A percentile compares a stretch with the other conserved stretches of the same genome.
Conservation (phyloP, 2,329 filamentous ascomycete species). For the Aspergillus pseudoterreus region DNA sequence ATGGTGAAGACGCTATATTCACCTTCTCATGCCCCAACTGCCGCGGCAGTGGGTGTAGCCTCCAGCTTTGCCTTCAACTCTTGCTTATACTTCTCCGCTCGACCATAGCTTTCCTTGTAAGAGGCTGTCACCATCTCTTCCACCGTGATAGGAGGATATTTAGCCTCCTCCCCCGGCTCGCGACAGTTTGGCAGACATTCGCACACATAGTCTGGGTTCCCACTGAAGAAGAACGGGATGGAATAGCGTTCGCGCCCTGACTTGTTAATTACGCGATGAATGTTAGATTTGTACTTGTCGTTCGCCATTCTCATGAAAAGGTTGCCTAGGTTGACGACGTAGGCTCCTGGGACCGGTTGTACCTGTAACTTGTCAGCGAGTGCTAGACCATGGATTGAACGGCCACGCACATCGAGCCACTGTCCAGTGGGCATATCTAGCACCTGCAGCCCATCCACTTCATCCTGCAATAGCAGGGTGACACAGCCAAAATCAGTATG, state of each 20-base stretch:
- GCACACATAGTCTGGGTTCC: constrained; percentile 43
- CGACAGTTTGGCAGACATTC: constrained; percentile 42
- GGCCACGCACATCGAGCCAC: constrained; percentile 29
- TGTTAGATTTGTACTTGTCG: constrained; percentile 40
- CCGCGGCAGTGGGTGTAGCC: constrained; percentile 3
- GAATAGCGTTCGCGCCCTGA: constrained; percentile 38
- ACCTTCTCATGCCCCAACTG: constrained; percentile 13
- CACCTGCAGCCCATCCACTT: constrained; percentile 37
- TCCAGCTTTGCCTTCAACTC: constrained; percentile 17
- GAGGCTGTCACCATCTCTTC: constrained; percentile 38
- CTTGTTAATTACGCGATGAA: constrained; percentile 43
- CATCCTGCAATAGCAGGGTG: constrained; percentile 41
- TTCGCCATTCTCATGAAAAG: constrained; percentile 43
- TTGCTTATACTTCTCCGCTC: constrained; percentile 40
- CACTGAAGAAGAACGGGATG: constrained; percentile 43
- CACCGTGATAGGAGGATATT: constrained; percentile 43
- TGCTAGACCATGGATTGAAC: not conserved
- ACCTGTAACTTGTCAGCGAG: constrained; percentile 11
- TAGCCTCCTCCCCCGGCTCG: constrained; percentile 31
- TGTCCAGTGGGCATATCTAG: constrained; percentile 23
- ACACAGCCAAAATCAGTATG: constrained; percentile 44
- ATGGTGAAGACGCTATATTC: not conserved
- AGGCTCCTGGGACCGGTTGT: constrained; percentile 24
- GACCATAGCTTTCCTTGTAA: constrained; percentile 44
- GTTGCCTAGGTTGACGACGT: constrained; percentile 34